These are phyloP conservation scores for Penicillium chermesinum DNA, from an alignment of 495 filamentous ascomycete genomes.

Conservation along the genomic window DNA sequence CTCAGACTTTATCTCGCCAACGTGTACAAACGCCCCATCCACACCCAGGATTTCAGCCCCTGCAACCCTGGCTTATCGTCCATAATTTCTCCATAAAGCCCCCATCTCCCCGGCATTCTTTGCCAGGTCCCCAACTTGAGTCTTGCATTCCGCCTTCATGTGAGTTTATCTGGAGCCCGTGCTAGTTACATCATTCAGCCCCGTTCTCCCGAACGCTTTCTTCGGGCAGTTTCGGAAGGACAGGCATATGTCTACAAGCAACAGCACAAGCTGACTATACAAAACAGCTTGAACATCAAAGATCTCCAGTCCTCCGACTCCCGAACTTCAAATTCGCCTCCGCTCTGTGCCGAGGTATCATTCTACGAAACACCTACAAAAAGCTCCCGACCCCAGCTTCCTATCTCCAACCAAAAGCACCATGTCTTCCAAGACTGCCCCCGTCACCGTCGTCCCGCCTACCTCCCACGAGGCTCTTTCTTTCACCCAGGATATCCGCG, in stretches of 20 bases:
- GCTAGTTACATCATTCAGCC: constrained; percentile 12
- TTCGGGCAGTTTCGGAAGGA: constrained; percentile 17
- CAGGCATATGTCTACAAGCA: constrained; percentile 6
- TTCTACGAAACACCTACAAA: background rate
- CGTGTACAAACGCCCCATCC: too few species aligned
- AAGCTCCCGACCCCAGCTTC: background rate
- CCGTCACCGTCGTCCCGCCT: constrained; percentile 19
- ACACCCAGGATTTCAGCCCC: background rate
- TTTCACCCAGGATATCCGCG: constrained; percentile 41
- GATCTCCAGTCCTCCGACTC: background rate
- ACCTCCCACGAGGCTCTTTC: constrained; percentile 19
- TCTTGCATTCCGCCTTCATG: constrained; percentile 1
- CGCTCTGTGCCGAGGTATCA: background rate
- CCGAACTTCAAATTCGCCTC: background rate
- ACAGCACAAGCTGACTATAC: constrained; percentile 5
- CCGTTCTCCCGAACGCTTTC: constrained; percentile 10
- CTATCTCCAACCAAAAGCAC: background rate
- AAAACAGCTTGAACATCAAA: background rate
- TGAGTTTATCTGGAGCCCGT: constrained; percentile 16
- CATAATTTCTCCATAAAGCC: background rate
- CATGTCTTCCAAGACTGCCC: constrained; percentile 9
- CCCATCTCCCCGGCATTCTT: background rate
- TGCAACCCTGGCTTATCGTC: background rate
- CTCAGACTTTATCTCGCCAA: background rate
- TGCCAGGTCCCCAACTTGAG: too few species aligned